Conservation (phyloP, 495 filamentous ascomycete genomes). For the Cudoniella acicularis region DNA sequence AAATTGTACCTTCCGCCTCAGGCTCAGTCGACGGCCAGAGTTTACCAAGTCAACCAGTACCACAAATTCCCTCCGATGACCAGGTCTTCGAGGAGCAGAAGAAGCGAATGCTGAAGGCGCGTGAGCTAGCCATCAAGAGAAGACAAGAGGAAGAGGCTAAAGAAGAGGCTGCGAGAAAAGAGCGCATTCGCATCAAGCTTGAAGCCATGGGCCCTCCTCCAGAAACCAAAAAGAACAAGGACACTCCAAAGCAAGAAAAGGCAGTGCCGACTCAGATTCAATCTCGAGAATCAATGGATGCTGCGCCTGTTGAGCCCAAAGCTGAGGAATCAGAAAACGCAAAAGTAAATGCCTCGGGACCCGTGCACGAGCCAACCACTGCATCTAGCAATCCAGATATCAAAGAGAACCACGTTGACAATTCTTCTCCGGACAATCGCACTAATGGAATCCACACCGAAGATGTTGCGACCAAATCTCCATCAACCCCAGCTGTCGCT, state of each 20-base stretch:
- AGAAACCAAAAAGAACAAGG: conserved; percentile 54
- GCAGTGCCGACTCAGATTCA: conserved; percentile 37
- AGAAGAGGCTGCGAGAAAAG: conserved; percentile 74
- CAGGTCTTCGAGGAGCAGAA: conserved; percentile 64
- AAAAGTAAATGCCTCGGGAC: not conserved
- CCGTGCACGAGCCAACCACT: not conserved
- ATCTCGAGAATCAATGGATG: conserved; percentile 22
- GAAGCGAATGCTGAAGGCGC: conserved; percentile 78
- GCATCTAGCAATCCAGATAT: conserved; percentile 1
- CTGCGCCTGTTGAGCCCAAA: conserved; percentile 35
- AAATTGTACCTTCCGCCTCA: conserved; percentile 29
- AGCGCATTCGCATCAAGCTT: conserved; percentile 80
- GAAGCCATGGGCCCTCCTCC: conserved; percentile 70
- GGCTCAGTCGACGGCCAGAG: conserved; percentile 14
- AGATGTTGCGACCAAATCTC: too few relatives aligned
- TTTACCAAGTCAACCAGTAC: conserved; percentile 14
- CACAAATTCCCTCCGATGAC: conserved; percentile 45
- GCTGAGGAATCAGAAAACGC: conserved; percentile 31
- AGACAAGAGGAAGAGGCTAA: conserved; percentile 75
- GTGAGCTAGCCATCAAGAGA: conserved; percentile 72
- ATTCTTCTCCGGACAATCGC: conserved; percentile 3
- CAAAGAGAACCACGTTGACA: conserved; percentile 13
- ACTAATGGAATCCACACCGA: conserved; percentile 16
- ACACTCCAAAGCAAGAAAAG: conserved; percentile 36
- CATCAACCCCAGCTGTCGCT: not conserved